Conservation (phyloP, 225 moss, liverwort and hornwort genomes). For the Lunularia cruciata region DNA sequence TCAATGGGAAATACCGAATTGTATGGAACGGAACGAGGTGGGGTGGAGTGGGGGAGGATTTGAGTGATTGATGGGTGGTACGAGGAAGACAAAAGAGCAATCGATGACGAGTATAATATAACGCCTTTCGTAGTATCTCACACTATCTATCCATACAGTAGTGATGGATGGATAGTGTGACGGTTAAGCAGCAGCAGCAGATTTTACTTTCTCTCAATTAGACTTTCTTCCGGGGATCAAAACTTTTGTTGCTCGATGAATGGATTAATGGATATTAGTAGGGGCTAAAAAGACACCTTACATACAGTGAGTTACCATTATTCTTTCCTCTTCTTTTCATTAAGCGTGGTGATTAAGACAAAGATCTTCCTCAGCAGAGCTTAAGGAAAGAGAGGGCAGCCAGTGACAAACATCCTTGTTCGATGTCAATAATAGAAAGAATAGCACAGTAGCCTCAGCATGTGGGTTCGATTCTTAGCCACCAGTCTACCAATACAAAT, state of each 20-base stretch:
- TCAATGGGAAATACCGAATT: background rate
- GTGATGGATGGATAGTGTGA: too few species aligned
- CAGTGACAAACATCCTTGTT: background rate
- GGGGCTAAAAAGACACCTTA: background rate
- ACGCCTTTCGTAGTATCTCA: background rate
- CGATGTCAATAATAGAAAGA: background rate
- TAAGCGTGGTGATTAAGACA: background rate
- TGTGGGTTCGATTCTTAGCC: constrained; percentile 3
- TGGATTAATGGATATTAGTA: background rate
- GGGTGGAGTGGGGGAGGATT: background rate
- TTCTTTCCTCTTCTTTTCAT: background rate
- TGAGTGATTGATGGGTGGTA: background rate
- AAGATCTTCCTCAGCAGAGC: background rate
- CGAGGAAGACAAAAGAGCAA: background rate
- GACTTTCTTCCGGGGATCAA: background rate
- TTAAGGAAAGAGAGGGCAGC: background rate
- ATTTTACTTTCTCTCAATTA: too few species aligned
- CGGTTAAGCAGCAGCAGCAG: too few species aligned
- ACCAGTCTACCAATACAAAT: background rate
- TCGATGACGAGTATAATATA: background rate
- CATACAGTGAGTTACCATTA: background rate
- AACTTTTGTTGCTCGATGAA: background rate
- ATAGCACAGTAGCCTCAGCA: background rate
- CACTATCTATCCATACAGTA: too few species aligned
- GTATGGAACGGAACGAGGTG: background rate